These are phyloP conservation scores for Maudiozyma barnettii DNA, from an alignment of 805 yeast genomes.

Conservation along the genomic window DNA sequence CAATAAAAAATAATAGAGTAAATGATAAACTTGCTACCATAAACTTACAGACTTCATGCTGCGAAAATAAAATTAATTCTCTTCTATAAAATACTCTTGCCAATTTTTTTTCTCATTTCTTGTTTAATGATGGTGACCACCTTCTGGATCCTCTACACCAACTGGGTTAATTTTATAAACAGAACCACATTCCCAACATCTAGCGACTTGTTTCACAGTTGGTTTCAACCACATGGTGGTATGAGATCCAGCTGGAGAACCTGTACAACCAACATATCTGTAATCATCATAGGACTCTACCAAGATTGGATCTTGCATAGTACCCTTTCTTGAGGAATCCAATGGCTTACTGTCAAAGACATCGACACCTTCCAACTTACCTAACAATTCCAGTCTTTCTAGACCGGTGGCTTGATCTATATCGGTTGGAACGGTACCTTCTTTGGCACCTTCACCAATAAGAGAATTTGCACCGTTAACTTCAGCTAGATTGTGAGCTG, in stretches of 20 bases:
- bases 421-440: slow-evolving; percentile 84
- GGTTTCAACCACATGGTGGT: slow-evolving; percentile 88
- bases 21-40: no score
- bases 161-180: slow-evolving; percentile 82
- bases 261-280: slow-evolving; percentile 96
- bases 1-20: no score
- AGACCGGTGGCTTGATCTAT: slow-evolving; percentile 96
- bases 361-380: slow-evolving; percentile 92
- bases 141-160: slow-evolving; percentile 63
- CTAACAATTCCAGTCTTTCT: slow-evolving; percentile 90
- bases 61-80: no score
- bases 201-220: slow-evolving; percentile 67
- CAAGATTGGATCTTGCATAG: slow-evolving; percentile 78
- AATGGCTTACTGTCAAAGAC: slow-evolving; percentile 84
- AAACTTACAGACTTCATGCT: no score
- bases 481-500: slow-evolving; percentile 63
- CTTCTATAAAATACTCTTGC: no score
- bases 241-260: slow-evolving; percentile 90
- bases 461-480: slow-evolving; percentile 69
- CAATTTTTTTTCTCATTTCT: not conserved
- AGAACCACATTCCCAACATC: slow-evolving; percentile 99
- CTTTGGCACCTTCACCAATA: slow-evolving; percentile 84
- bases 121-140: slow-evolving; percentile 15
- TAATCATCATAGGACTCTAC: slow-evolving; percentile 85
- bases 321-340: slow-evolving; percentile 81